phyloP scores from a whole-genome alignment of 331 rosid genomes.

The Quercus tomentella region DNA sequence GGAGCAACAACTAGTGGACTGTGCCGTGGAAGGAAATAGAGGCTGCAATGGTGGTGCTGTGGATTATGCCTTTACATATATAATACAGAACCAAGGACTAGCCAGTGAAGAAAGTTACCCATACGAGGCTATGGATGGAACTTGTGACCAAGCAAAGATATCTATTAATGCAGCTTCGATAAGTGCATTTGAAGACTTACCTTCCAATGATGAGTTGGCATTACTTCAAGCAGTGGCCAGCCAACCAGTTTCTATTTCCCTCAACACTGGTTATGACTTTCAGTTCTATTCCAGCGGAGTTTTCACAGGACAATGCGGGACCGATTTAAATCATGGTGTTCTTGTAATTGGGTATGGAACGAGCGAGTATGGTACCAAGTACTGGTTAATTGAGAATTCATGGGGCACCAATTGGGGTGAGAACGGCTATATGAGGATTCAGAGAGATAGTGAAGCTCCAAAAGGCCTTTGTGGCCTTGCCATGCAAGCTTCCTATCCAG shows the following conservation, averaged over 20 bases:
- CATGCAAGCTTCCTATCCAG: too few species aligned
- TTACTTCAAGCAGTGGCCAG: conserved; percentile 10
- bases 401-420: too few species aligned
- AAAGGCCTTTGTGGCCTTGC: too few species aligned
- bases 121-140: background rate
- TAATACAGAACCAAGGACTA: conserved; percentile 5
- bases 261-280: conserved; percentile 9
- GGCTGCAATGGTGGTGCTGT: conserved; percentile 1
- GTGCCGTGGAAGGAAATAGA: background rate
- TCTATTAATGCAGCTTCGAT: background rate
- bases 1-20: conserved; percentile 32
- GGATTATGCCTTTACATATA: conserved; percentile 12
- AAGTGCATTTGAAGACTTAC: background rate
- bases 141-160: background rate
- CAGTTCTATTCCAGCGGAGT: conserved; percentile 15
- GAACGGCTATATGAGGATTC: too few species aligned
- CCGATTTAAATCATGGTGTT: conserved; percentile 8
- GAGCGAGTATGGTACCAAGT: background rate
- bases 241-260: conserved; percentile 16
- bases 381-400: conserved; percentile 31
- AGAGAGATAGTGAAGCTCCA: too few species aligned
- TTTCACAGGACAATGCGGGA: conserved; percentile 18
- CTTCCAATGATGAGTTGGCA: conserved; percentile 14
- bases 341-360: conserved; percentile 35
- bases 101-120: background rate